Evolutionary conservation across 108 stramenopile genomes (phyloP).

Genomic region (Nannochloropsis gaditana): DNA sequence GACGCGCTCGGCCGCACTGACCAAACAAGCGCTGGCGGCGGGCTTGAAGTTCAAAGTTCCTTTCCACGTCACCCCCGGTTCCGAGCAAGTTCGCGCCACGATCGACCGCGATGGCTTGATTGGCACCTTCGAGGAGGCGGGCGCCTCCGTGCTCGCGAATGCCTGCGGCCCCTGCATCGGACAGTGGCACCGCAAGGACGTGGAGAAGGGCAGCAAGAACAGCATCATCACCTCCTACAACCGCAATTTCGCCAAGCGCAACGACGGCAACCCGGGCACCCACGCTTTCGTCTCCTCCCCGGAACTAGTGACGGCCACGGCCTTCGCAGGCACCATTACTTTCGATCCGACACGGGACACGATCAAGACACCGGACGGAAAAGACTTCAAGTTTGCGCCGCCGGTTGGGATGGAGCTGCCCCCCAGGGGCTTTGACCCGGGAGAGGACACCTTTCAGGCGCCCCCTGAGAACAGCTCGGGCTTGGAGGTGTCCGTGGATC

Average conservation of each 20-base stretch:
- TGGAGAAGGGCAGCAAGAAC: conserved; percentile 44
- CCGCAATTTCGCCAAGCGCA: conserved; percentile 58
- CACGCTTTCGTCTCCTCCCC: conserved; percentile 56
- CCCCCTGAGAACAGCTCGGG: conserved; percentile 35
- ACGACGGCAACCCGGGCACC: conserved; percentile 57
- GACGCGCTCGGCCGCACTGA: conserved; percentile 48
- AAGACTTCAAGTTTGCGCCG: conserved; percentile 45
- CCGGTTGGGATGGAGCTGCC: conserved; percentile 54
- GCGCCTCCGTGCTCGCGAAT: conserved; percentile 54
- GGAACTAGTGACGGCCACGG: conserved; percentile 48
- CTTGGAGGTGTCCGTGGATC: conserved; percentile 40
- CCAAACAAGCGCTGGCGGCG: conserved; percentile 43
- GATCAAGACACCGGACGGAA: conserved; percentile 42
- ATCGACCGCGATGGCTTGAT: conserved; percentile 53
- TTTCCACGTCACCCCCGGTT: conserved; percentile 52
- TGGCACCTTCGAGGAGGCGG: conserved; percentile 47
- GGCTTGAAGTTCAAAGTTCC: conserved; percentile 51
- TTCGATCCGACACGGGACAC: conserved; percentile 49
- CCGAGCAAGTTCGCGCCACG: conserved; percentile 55
- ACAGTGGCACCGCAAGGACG: conserved; percentile 55
- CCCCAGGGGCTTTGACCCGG: conserved; percentile 52
- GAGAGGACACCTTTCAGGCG: conserved; percentile 57
- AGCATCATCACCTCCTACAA: conserved; percentile 58
- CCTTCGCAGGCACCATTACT: conserved; percentile 46
- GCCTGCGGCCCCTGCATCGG: conserved; percentile 58